Evolutionary conservation across 2,329 filamentous ascomycete species (phyloP), one percentile per base, ranked within the genome.

Genomic region (Podosphaera xanthii): DNA sequence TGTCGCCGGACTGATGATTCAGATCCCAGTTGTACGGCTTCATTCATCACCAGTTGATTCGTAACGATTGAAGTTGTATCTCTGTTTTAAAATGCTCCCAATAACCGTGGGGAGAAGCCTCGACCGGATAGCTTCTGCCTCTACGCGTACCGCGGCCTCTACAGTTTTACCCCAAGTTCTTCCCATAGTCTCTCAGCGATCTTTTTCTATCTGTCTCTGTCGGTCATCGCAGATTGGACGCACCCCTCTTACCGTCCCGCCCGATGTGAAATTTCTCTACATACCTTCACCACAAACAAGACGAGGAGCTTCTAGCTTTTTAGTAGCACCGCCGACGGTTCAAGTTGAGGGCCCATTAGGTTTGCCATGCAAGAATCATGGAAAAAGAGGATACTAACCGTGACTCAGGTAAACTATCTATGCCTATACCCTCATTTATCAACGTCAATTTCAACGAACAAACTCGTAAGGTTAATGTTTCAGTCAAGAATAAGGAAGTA

Each of bases 161-260:
- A 22, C 22, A 22, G 22, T 22, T 1, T 46, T n/a, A 22, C 74
- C 87, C 12, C 86, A 86, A 10, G 82, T 83, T 55, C 83, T 88
- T 72, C 80, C 80, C 67, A 63, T 72, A 64, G 59, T 71, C 64
- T 63, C 72, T 57, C 62, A 68, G 54, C 75, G 77, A 68, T 72
- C 73, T 62, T 96, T 96, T 75, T 90, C 86, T 60, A 83, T 81
- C 49, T 84, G 87, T 50, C 69, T 80, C 58, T 72, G 73, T 69
- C 76, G 77, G 65, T 73, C 76, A 60, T 96, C 91, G 52, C 92
- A 96, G 76, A 84, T 98, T 62, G 92, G 92, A 66, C 79, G 82
- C 65, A 86, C 86, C 61, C 80, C 86, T 33, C 79, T 95, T 58
- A 83, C 87, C 59, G 77, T 95, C 38, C 91, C 91, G 0, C 83